Evolutionary conservation across 225 moss, liverwort and hornwort species (phyloP).

Genomic region (Polytrichum formosum): DNA sequence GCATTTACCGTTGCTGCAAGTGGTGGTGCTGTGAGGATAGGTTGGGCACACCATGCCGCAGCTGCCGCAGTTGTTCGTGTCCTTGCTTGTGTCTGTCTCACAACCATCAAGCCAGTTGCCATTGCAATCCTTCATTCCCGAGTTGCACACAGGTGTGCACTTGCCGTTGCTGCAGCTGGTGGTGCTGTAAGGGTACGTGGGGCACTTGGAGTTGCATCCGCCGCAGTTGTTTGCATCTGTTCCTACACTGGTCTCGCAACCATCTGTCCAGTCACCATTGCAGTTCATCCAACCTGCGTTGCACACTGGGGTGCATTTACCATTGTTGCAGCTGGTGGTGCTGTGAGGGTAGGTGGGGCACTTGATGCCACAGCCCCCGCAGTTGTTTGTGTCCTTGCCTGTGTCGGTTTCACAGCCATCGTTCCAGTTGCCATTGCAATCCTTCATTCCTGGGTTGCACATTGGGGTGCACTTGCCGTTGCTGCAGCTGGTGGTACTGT

Average conservation of each 20-base stretch:
- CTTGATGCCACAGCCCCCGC: neutral
- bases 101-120: slow-evolving; percentile 3
- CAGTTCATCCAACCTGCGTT: slow-evolving; percentile 5
- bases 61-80: neutral
- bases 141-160: slow-evolving; percentile 8
- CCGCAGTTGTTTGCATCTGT: slow-evolving; percentile 7
- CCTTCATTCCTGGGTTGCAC: slow-evolving; percentile 11
- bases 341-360: neutral
- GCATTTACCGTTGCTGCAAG: slow-evolving; percentile 4
- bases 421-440: slow-evolving; percentile 1
- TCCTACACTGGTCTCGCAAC: neutral
- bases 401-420: slow-evolving; percentile 12
- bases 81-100: neutral
- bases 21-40: neutral
- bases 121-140: slow-evolving; percentile 14
- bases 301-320: slow-evolving; percentile 12
- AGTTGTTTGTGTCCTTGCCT: neutral
- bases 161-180: neutral
- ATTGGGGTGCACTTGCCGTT: neutral
- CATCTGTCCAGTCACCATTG: slow-evolving; percentile 6
- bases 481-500: neutral
- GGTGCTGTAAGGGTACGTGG: neutral
- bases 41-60: neutral
- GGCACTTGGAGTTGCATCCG: slow-evolving; percentile 10
- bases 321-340: slow-evolving; percentile 1